Percentiles rank a stretch among this genome's conserved stretches.
Evolutionary conservation across 164 flowering plant genomes (phyloP).

Genomic region (Vitis amurensis): DNA sequence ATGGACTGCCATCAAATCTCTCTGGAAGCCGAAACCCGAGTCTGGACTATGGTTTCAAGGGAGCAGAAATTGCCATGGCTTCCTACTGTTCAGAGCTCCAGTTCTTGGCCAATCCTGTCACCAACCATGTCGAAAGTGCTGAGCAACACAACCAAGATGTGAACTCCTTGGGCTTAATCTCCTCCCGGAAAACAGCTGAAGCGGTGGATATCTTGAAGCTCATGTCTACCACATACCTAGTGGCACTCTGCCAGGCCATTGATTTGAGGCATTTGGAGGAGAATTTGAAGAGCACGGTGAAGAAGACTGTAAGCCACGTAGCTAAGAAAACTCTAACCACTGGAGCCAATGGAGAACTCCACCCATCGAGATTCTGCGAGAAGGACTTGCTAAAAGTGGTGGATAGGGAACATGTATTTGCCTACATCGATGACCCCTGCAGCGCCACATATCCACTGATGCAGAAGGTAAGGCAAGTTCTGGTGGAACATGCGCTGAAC

Average conservation of each 20-base stretch:
- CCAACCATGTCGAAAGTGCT: constrained; percentile 16
- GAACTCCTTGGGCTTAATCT: constrained; percentile 14
- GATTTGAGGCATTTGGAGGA: constrained; percentile 1
- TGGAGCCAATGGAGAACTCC: not conserved
- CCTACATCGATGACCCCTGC: constrained; percentile 3
- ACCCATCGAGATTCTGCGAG: not conserved
- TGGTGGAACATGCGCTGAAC: not conserved
- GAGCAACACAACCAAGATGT: constrained; percentile 20
- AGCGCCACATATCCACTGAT: constrained; percentile 2
- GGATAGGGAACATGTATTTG: not conserved
- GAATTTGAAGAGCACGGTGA: constrained; percentile 2
- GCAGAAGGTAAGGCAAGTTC: constrained; percentile 10
- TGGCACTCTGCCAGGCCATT: constrained; percentile 13
- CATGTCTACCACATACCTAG: constrained; percentile 8
- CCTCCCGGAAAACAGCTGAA: constrained; percentile 8
- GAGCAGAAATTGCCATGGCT: constrained; percentile 16
- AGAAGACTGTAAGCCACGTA: constrained; percentile 4
- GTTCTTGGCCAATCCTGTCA: constrained; percentile 13
- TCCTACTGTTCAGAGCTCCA: constrained; percentile 16
- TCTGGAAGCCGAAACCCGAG: constrained; percentile 11
- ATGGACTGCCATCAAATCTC: constrained; percentile 15
- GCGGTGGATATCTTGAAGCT: constrained; percentile 12
- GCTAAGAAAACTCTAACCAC: not conserved
- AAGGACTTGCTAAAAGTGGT: constrained; percentile 1
- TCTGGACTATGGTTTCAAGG: constrained; percentile 16